Evolutionary conservation across 352 stramenopile species (phyloP), one percentile per base, ranked within the genome.

Genomic region (Pythium insidiosum): DNA sequence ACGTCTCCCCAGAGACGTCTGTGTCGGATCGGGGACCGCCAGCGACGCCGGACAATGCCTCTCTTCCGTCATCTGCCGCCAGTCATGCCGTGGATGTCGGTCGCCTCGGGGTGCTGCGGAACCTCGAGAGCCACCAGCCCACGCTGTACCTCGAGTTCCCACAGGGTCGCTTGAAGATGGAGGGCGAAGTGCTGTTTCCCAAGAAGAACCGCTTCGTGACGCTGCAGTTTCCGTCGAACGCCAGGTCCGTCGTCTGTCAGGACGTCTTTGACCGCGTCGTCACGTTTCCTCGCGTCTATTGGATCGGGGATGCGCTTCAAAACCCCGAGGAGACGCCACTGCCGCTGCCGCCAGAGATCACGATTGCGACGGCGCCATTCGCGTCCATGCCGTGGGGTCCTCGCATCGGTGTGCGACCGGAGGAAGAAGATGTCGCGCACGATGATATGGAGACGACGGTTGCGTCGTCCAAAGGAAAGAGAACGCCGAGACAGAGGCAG

Each of bases 61-160:
- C n/a, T n/a, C n/a, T n/a, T n/a, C n/a, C n/a, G n/a, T n/a, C n/a
- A n/a, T n/a, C n/a, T n/a, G n/a, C n/a, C n/a, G n/a, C n/a, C n/a
- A n/a, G n/a, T n/a, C n/a, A n/a, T n/a, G n/a, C n/a, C n/a, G n/a
- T n/a, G n/a, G n/a, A n/a, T n/a, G n/a, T n/a, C n/a, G n/a, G n/a
- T n/a, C 24, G 28, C 9, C 28, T 33, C 15, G 28, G 28, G 28
- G 28, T 15, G 28, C 9, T 33, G 9, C 9, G 18, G 38, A 6
- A 29, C 20, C 12, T 43, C 7, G 22, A 43, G 9, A 43, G 9
- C 9, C 12, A 16, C 6, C 38, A 29, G 10, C 38, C 38, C 6
- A 9, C 26, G 18, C 23, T 43, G 7, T 43, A 43, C 38, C 7
- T 43, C 6, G 38, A 43, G 9, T 43, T 43, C 16, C 38, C 38